These are phyloP conservation scores for Cyberlindnera veronae DNA, from an alignment of 805 yeast genomes.

Conservation along the genomic window DNA sequence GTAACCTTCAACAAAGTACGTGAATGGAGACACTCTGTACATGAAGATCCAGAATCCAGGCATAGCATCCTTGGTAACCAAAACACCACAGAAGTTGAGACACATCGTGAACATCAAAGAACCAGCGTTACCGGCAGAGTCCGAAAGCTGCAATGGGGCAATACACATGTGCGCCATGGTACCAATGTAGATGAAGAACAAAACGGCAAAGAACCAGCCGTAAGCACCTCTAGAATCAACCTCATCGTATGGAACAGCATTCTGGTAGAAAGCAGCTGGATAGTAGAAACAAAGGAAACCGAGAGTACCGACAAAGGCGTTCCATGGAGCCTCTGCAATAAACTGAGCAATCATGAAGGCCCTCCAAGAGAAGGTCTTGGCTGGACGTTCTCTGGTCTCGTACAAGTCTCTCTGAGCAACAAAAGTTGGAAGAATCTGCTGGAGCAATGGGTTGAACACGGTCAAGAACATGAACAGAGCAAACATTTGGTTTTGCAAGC, in stretches of 20 bases:
- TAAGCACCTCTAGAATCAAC: constrained; percentile 18
- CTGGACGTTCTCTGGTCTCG: constrained; percentile 71
- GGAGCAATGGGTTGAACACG: constrained; percentile 51
- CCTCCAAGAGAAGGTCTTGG: constrained; percentile 66
- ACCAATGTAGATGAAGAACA: constrained; percentile 52
- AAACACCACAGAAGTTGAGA: constrained; percentile 75
- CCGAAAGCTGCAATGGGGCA: constrained; percentile 56
- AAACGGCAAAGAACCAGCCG: constrained; percentile 39
- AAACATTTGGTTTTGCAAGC: constrained; percentile 81
- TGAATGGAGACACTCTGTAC: constrained; percentile 70
- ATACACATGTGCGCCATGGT: constrained; percentile 57
- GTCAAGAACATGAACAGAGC: constrained; percentile 66
- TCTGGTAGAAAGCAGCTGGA: constrained; percentile 53
- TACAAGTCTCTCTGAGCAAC: constrained; percentile 60
- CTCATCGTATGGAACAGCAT: constrained; percentile 8
- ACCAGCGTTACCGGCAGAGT: constrained; percentile 61
- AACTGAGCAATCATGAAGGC: constrained; percentile 61
- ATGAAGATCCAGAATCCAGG: constrained; percentile 81
- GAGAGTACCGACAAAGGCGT: constrained; percentile 57
- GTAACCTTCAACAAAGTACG: constrained; percentile 58
- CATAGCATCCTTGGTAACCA: constrained; percentile 51
- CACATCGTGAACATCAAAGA: constrained; percentile 57
- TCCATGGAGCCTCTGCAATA: constrained; percentile 65
- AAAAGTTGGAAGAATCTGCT: constrained; percentile 62
- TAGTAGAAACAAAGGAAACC: constrained; percentile 64